Evolutionary conservation across 2,329 filamentous ascomycete species (phyloP), one percentile per base, ranked within the genome.

Genomic region (Thelonectria rubi): DNA sequence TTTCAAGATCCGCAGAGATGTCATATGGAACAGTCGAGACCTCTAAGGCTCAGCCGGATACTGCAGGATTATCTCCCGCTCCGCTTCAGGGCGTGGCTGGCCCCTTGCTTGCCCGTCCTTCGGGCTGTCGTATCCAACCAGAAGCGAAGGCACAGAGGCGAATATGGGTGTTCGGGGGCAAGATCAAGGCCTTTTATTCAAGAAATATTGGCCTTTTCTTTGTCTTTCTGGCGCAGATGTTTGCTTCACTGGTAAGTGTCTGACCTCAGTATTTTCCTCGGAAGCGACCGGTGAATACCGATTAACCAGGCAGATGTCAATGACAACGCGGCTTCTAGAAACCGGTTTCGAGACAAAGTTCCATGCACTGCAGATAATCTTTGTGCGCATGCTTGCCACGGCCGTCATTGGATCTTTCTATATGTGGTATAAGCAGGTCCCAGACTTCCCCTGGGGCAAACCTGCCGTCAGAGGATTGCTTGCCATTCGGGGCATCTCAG

Each of bases 401-500:
- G 66, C 73, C 1, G 21, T 77, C 0, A 70, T 80, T 6, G 77
- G 78, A 3, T 76, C 72, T 2, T 17, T 75, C 7, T 80, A 79
- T 34, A 78, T 79, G 77, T 79, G 76, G 77, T 74, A 73, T 26
- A 76, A 77, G 54, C 73, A 74, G 12, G 74, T 80, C 1, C 88
- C 90, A 1, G 76, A 89, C 65, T 90, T 89, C 55, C 91, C 91
- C 0, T 77, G 92, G 1, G 91, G 91, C 0, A 79, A 82, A 17
- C 84, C 79, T n/a, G 83, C 84, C 12, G 83, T 93, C 2, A 79
- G 89, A 24, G 80, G 82, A 46, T 78, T 94, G 8, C 78, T 94
- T 0, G 75, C 91, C 1, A 75, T 86, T 12, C 82, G 91, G 68
- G 91, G 90, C 2, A 71, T 88, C 1, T 83, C 83, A 42, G 91